Conservation (phyloP, 805 yeast species). For the Suhomyces emberorum region DNA sequence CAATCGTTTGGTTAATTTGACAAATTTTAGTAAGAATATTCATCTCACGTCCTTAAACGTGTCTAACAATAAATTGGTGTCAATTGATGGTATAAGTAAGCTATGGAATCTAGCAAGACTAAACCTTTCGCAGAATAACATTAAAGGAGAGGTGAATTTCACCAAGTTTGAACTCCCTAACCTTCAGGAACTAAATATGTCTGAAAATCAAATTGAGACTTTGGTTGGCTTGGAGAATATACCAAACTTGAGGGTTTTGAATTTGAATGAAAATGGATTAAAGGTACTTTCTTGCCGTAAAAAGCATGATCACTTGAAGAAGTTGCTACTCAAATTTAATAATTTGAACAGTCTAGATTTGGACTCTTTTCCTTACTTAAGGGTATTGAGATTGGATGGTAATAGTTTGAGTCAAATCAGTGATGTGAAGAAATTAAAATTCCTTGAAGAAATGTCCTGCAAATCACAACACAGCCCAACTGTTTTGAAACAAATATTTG, state of each 20-base stretch:
- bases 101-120: slow-evolving; percentile 40
- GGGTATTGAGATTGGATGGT: slow-evolving; percentile 46
- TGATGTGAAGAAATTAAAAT: slow-evolving; percentile 26
- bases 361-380: slow-evolving; percentile 32
- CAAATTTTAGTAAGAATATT: slow-evolving; percentile 34
- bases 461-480: slow-evolving; percentile 28
- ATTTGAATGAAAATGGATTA: slow-evolving; percentile 42
- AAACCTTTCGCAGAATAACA: slow-evolving; percentile 40
- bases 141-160: slow-evolving; percentile 40
- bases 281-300: slow-evolving; percentile 15
- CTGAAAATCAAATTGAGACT: slow-evolving; percentile 37
- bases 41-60: slow-evolving; percentile 43
- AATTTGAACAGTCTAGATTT: slow-evolving; percentile 30
- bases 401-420: slow-evolving; percentile 26
- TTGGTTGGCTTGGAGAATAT: slow-evolving; percentile 36
- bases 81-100: slow-evolving; percentile 34
- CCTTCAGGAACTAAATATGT: slow-evolving; percentile 43
- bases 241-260: slow-evolving; percentile 35
- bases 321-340: slow-evolving; percentile 38
- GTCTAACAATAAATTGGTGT: slow-evolving; percentile 32
- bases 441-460: slow-evolving; percentile 42
- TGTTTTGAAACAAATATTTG: slow-evolving; percentile 1
- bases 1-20: slow-evolving; percentile 36
- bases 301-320: slow-evolving; percentile 31
- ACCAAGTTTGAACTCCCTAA: slow-evolving; percentile 29